These are phyloP conservation scores for Scheffersomyces titani DNA, from an alignment of 1,139 yeast genomes.

Conservation along the genomic window DNA sequence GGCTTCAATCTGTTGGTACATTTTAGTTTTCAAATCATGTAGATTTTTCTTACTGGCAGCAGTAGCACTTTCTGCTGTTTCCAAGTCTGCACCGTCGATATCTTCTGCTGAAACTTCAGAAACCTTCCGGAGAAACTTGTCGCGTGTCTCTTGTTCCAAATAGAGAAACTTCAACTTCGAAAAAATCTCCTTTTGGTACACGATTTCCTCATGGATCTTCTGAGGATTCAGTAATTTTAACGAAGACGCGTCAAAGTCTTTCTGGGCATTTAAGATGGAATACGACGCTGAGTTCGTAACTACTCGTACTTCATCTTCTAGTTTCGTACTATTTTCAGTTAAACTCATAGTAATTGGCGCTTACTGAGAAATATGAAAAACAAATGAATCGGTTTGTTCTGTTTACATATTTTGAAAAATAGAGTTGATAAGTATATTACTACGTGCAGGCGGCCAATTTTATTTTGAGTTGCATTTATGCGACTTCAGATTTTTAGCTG, in stretches of 20 bases:
- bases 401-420: background rate
- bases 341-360: background rate
- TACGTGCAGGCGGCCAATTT: background rate
- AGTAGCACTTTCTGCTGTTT: conserved; percentile 17
- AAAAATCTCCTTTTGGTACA: conserved; percentile 39
- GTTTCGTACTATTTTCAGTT: background rate
- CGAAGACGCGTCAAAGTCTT: conserved; percentile 14
- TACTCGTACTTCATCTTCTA: background rate
- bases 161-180: conserved; percentile 59
- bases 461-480: background rate
- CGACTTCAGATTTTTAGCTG: background rate
- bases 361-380: background rate
- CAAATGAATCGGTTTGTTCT: background rate
- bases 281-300: background rate
- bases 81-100: conserved; percentile 20
- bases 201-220: conserved; percentile 30
- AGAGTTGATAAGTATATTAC: background rate
- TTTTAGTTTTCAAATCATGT: conserved; percentile 18
- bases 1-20: conserved; percentile 18
- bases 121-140: conserved; percentile 46
- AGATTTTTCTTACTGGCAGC: conserved; percentile 17
- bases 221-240: conserved; percentile 22
- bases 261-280: conserved; percentile 11
- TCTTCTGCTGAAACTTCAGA: conserved; percentile 15
- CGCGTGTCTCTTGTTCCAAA: conserved; percentile 68